Conservation (phyloP, 257 asterid species). For the Scutellaria galericulata region DNA sequence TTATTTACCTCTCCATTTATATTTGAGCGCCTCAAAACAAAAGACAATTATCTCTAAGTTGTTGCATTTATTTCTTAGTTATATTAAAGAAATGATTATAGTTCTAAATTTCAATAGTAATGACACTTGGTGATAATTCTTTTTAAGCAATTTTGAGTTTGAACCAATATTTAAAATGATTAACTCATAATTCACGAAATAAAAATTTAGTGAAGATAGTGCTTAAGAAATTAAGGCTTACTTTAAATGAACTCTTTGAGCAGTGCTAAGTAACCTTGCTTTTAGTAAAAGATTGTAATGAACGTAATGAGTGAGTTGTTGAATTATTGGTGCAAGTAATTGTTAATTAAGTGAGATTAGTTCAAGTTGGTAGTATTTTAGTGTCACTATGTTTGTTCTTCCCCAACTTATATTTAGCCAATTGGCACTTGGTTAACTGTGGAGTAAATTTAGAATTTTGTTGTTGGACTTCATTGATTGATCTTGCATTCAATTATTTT, state of each 20-base stretch:
- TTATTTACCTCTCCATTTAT: no score
- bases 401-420: background rate
- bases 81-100: slow-evolving; percentile 7
- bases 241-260: background rate
- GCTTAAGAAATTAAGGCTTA: background rate
- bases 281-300: slow-evolving; percentile 5
- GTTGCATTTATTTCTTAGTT: slow-evolving; percentile 28
- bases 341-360: slow-evolving; percentile 5
- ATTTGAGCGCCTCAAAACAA: background rate
- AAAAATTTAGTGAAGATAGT: no score
- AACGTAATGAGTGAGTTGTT: background rate
- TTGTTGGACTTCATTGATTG: slow-evolving; percentile 12
- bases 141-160: no score
- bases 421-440: slow-evolving; percentile 25
- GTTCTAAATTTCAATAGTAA: background rate
- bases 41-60: background rate
- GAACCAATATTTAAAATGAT: no score
- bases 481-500: slow-evolving; percentile 21
- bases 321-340: slow-evolving; percentile 31
- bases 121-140: slow-evolving; percentile 1
- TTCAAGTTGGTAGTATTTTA: slow-evolving; percentile 34
- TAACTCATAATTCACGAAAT: no score
- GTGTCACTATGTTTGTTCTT: slow-evolving; percentile 20
- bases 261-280: background rate
- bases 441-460: background rate